A percentile compares a stretch with the other conserved stretches of the same genome.
phyloP scores from a whole-genome alignment of 768 basidiomycete species.

The Collybia sordida region DNA sequence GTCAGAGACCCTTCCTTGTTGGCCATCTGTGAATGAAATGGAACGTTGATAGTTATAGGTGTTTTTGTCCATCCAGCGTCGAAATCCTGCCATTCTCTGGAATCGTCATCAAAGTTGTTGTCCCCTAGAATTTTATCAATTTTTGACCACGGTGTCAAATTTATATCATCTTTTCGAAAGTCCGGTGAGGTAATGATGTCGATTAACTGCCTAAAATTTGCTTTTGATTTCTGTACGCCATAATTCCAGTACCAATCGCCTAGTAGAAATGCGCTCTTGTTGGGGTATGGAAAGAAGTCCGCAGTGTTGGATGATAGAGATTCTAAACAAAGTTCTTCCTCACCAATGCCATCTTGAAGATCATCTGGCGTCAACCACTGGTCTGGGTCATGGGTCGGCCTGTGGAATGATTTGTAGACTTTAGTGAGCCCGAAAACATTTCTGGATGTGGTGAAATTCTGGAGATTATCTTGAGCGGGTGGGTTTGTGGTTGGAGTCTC shows the following conservation, averaged over 20 bases:
- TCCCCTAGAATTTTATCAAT: not conserved
- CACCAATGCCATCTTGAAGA: not conserved
- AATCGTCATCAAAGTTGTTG: not conserved
- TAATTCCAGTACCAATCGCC: conserved; percentile 20
- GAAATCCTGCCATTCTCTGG: not conserved
- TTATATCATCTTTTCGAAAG: not conserved
- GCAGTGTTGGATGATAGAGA: not conserved
- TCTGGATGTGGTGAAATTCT: not conserved
- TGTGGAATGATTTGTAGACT: not conserved
- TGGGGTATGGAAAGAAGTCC: conserved; percentile 5
- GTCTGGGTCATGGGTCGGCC: not conserved
- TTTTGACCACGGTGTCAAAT: not conserved
- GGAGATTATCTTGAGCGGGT: not conserved
- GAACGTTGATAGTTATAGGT: not conserved
- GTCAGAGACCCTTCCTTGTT: too few relatives aligned
- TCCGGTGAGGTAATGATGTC: conserved; percentile 12
- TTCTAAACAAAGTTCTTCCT: too few relatives aligned
- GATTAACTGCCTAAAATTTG: conserved; percentile 9
- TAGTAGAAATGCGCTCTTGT: conserved; percentile 5
- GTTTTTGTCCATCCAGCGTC: not conserved
- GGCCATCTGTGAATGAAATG: conserved; percentile 16
- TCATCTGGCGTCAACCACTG: not conserved
- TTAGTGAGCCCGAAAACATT: not conserved
- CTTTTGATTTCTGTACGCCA: conserved; percentile 13
- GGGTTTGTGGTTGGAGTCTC: not conserved